These are phyloP conservation scores for Cryptosporidium sp. DNA, from an alignment of 169 alveolate genomes.

Conservation along the genomic window DNA sequence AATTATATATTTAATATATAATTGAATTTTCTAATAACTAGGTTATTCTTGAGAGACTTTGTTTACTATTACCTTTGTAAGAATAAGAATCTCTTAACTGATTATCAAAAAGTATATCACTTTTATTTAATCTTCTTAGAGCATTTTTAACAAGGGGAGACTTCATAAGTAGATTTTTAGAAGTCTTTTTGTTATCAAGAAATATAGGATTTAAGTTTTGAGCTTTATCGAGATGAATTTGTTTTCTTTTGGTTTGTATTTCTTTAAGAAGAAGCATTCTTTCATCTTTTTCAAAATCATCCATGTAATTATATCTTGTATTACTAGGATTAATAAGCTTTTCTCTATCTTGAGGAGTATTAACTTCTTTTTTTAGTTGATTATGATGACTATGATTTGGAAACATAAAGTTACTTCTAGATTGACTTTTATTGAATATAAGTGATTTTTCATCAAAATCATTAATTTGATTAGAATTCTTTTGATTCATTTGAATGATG, in stretches of 20 bases:
- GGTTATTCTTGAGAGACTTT: conserved; percentile 32
- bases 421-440: conserved; percentile 12
- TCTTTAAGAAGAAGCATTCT: conserved; percentile 6
- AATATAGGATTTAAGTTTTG: background rate
- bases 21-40: background rate
- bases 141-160: conserved; percentile 64
- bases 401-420: conserved; percentile 64
- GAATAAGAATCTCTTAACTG: conserved; percentile 68
- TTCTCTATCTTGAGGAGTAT: background rate
- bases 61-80: conserved; percentile 18
- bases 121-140: background rate
- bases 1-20: no score
- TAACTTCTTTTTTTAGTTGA: background rate
- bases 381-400: background rate
- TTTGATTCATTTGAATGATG: background rate
- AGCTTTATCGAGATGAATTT: background rate
- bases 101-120: background rate
- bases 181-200: background rate
- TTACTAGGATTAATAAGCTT: conserved; percentile 32
- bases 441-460: conserved; percentile 21
- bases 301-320: conserved; percentile 46
- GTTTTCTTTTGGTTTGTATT: background rate
- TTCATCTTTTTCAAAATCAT: conserved; percentile 21
- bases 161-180: background rate
- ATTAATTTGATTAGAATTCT: background rate